Conservation (phyloP, 176 grass and related monocot genomes). For the Rhynchospora tenuis region DNA sequence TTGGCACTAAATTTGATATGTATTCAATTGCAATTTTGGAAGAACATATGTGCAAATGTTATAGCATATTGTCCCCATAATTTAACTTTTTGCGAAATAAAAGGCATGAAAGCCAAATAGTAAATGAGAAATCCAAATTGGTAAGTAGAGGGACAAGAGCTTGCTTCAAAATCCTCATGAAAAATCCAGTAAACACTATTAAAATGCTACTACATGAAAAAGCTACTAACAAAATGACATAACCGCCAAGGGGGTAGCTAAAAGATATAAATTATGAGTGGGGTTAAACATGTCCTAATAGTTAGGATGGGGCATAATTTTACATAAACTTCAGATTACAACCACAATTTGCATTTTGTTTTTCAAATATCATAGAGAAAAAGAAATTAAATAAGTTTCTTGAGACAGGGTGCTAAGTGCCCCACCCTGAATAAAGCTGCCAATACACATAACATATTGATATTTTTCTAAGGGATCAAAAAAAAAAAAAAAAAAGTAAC, state of each 20-base stretch:
- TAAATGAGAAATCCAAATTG: background rate
- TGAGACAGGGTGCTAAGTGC: background rate
- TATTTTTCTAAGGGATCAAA: background rate
- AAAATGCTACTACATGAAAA: background rate
- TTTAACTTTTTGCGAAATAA: background rate
- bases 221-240: background rate
- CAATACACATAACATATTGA: background rate
- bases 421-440: background rate
- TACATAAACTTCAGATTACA: background rate
- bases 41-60: background rate
- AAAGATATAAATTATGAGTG: background rate
- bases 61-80: slow-evolving; percentile 1
- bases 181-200: background rate
- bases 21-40: background rate
- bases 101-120: background rate
- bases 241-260: background rate
- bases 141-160: background rate
- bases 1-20: background rate
- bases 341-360: background rate
- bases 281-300: background rate
- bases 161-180: background rate
- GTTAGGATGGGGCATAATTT: background rate
- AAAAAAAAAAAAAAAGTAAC: background rate
- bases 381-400: background rate
- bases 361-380: background rate